A percentile compares a stretch with the other conserved stretches of the same genome.
Evolutionary conservation across 805 yeast genomes (phyloP).

Genomic region (Starmerella lactis-condensi): DNA sequence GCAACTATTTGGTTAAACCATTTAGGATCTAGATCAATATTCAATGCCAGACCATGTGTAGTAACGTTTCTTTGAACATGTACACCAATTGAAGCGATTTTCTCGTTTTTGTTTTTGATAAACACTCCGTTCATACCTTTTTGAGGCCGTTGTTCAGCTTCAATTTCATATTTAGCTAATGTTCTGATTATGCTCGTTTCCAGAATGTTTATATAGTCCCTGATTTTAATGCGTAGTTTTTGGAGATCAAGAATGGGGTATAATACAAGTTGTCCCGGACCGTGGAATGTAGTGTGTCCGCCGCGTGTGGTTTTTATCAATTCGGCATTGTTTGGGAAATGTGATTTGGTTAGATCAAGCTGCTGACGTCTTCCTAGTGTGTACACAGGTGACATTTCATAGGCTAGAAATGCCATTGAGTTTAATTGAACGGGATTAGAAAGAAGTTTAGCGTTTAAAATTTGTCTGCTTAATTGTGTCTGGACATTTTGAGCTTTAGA

Average conservation of each 20-base stretch:
- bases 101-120: slow-evolving; percentile 33
- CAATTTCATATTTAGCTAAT: slow-evolving; percentile 27
- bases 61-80: slow-evolving; percentile 71
- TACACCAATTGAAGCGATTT: slow-evolving; percentile 80
- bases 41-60: slow-evolving; percentile 76
- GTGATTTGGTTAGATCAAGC: slow-evolving; percentile 18
- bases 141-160: slow-evolving; percentile 32
- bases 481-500: slow-evolving; percentile 12
- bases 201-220: slow-evolving; percentile 48
- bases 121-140: slow-evolving; percentile 71
- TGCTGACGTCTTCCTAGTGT: slow-evolving; percentile 81
- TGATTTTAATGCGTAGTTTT: slow-evolving; percentile 39
- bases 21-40: slow-evolving; percentile 52
- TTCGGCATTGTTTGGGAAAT: slow-evolving; percentile 26
- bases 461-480: slow-evolving; percentile 9
- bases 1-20: slow-evolving; percentile 56
- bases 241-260: slow-evolving; percentile 62
- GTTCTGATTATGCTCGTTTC: slow-evolving; percentile 38
- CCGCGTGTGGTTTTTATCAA: slow-evolving; percentile 75
- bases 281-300: slow-evolving; percentile 93
- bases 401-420: slow-evolving; percentile 57
- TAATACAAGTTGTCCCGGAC: slow-evolving; percentile 81
- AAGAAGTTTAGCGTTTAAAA: slow-evolving; percentile 14
- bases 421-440: neutral
- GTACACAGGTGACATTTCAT: slow-evolving; percentile 70